These are phyloP conservation scores for Globisporangium camurandrum DNA, from an alignment of 352 stramenopile genomes.

Conservation along the genomic window DNA sequence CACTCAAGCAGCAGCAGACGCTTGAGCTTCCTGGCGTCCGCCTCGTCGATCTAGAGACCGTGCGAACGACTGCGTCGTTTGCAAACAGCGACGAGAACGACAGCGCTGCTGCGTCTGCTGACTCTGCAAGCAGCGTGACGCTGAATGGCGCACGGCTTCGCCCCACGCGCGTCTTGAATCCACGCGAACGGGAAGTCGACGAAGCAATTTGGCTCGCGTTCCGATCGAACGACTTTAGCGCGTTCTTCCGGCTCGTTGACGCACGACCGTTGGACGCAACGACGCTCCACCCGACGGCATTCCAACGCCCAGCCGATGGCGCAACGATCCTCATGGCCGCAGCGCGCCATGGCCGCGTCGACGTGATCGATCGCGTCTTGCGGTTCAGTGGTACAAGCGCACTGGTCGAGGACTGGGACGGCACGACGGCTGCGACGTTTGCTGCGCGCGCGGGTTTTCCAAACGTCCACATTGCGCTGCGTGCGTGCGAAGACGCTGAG, in stretches of 20 bases:
- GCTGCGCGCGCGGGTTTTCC: slow-evolving; percentile 42
- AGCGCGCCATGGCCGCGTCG: slow-evolving; percentile 58
- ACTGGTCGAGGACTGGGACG: slow-evolving; percentile 57
- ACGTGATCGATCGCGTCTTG: slow-evolving; percentile 72
- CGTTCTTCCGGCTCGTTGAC: slow-evolving; percentile 64
- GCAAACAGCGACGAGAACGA: slow-evolving; percentile 3
- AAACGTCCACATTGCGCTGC: slow-evolving; percentile 52
- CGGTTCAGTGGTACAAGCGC: slow-evolving; percentile 38
- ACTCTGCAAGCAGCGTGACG: slow-evolving; percentile 15
- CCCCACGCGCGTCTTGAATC: slow-evolving; percentile 69
- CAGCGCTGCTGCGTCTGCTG: background rate
- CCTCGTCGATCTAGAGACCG: slow-evolving; percentile 52
- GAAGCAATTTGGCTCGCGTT: slow-evolving; percentile 78
- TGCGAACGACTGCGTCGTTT: slow-evolving; percentile 11
- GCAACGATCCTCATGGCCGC: slow-evolving; percentile 71
- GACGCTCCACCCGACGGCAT: slow-evolving; percentile 29
- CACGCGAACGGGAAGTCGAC: slow-evolving; percentile 66
- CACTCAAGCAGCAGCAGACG: slow-evolving; percentile 60
- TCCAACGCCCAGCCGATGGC: slow-evolving; percentile 73
- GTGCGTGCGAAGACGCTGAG: slow-evolving; percentile 69
- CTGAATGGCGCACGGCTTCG: slow-evolving; percentile 49
- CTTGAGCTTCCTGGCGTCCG: slow-evolving; percentile 50
- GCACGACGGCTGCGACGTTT: slow-evolving; percentile 45
- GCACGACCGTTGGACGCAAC: slow-evolving; percentile 29
- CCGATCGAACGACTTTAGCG: slow-evolving; percentile 69